Evolutionary conservation across 2,329 filamentous ascomycete genomes (phyloP).

Genomic region (Pyrenophora seminiperda): DNA sequence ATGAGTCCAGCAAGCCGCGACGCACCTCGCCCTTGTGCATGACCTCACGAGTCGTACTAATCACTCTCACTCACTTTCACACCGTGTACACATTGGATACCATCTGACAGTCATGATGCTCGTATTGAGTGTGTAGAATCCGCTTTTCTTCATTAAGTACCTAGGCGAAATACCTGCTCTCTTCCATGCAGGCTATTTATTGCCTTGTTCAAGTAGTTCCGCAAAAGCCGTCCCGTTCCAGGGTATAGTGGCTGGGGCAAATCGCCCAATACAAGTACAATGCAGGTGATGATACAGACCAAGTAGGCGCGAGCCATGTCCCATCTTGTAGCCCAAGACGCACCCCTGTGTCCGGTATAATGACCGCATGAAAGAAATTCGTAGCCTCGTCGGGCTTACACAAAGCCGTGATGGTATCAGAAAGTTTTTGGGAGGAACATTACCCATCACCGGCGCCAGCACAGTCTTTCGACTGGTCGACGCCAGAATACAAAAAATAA

Average conservation of each 20-base stretch:
- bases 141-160: slow-evolving; percentile 46
- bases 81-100: neutral
- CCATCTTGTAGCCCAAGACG: slow-evolving; percentile 39
- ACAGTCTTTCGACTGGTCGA: slow-evolving; percentile 8
- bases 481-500: slow-evolving; percentile 25
- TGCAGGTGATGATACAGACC: slow-evolving; percentile 50
- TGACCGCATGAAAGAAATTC: slow-evolving; percentile 43
- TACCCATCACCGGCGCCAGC: slow-evolving; percentile 33
- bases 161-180: slow-evolving; percentile 40
- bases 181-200: slow-evolving; percentile 40
- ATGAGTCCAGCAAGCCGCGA: slow-evolving; percentile 8
- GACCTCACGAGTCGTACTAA: slow-evolving; percentile 20
- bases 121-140: slow-evolving; percentile 17
- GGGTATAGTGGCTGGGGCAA: slow-evolving; percentile 44
- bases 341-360: slow-evolving; percentile 33
- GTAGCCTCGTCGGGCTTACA: slow-evolving; percentile 47
- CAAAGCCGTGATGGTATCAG: slow-evolving; percentile 43
- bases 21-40: slow-evolving; percentile 15
- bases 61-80: slow-evolving; percentile 16
- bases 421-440: slow-evolving; percentile 41
- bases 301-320: slow-evolving; percentile 47
- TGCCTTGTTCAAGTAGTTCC: slow-evolving; percentile 32
- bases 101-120: neutral
- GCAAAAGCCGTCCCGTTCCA: slow-evolving; percentile 28
- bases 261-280: slow-evolving; percentile 48